Conservation (phyloP, 31 red algal species). For the Endocladia muricata region DNA sequence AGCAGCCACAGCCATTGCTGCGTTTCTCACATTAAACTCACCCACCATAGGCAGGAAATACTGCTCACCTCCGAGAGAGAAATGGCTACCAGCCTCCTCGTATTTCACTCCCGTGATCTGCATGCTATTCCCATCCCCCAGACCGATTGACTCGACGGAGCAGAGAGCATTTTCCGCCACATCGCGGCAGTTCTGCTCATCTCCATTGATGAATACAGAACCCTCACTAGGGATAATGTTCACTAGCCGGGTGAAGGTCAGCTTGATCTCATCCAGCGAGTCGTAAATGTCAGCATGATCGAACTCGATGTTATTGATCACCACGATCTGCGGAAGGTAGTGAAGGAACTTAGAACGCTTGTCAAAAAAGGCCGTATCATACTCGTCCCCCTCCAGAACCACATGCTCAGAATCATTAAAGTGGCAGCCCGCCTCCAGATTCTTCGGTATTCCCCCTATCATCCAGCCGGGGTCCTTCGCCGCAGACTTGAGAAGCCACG, state of each 20-base stretch:
- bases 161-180: background rate
- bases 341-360: conserved; percentile 5
- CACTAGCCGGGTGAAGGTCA: background rate
- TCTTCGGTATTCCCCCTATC: background rate
- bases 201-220: conserved; percentile 1
- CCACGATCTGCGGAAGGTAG: background rate
- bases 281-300: conserved; percentile 12
- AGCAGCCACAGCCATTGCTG: background rate
- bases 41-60: too few relatives aligned
- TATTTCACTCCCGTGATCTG: background rate
- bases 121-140: background rate
- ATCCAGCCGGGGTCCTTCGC: background rate
- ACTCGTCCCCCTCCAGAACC: conserved; percentile 1
- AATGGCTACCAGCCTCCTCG: background rate
- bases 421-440: background rate
- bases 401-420: background rate
- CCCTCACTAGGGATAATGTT: background rate
- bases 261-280: background rate
- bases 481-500: background rate
- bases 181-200: background rate
- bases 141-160: background rate
- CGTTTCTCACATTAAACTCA: background rate
- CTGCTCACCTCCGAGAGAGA: background rate
- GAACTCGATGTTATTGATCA: conserved; percentile 10
- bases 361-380: conserved; percentile 7